Conservation (phyloP, 148 eudicot species). For the Pharnaceum exiguum region DNA sequence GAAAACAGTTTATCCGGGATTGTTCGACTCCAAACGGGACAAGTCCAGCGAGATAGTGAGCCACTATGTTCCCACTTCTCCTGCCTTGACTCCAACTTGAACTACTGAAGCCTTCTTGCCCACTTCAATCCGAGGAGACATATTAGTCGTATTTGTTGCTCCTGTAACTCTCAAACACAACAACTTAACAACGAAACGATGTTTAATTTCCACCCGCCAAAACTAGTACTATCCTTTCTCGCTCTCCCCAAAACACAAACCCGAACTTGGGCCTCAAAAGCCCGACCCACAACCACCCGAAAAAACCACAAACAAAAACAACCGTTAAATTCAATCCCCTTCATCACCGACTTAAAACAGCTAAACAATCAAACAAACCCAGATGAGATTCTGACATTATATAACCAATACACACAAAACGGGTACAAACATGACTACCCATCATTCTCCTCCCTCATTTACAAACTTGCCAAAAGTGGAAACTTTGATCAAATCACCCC, state of each 20-base stretch:
- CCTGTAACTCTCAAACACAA: too few relatives aligned
- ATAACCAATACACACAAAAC: slow-evolving; percentile 37
- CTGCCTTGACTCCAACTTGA: too few relatives aligned
- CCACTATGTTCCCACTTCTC: too few relatives aligned
- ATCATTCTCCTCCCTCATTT: slow-evolving; percentile 76
- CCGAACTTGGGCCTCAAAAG: slow-evolving; percentile 2
- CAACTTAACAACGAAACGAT: too few relatives aligned
- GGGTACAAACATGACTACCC: slow-evolving; percentile 80
- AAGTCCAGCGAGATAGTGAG: too few relatives aligned
- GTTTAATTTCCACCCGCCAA: too few relatives aligned
- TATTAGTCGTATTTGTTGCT: too few relatives aligned
- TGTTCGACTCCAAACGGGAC: too few relatives aligned
- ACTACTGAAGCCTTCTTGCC: too few relatives aligned
- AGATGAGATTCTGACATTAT: slow-evolving; percentile 53
- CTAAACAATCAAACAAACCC: slow-evolving; percentile 55
- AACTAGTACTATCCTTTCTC: too few relatives aligned
- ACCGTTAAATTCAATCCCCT: slow-evolving; percentile 47
- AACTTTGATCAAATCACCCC: slow-evolving; percentile 43
- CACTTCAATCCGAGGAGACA: too few relatives aligned
- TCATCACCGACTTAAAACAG: slow-evolving; percentile 54
- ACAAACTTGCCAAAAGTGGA: slow-evolving; percentile 67
- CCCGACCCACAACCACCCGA: slow-evolving; percentile 11
- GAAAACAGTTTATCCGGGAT: too few relatives aligned
- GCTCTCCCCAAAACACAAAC: slow-evolving; percentile 8
- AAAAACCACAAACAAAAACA: slow-evolving; percentile 4